Conservation (phyloP, 257 asterid genomes). For the Solanum sitiens region DNA sequence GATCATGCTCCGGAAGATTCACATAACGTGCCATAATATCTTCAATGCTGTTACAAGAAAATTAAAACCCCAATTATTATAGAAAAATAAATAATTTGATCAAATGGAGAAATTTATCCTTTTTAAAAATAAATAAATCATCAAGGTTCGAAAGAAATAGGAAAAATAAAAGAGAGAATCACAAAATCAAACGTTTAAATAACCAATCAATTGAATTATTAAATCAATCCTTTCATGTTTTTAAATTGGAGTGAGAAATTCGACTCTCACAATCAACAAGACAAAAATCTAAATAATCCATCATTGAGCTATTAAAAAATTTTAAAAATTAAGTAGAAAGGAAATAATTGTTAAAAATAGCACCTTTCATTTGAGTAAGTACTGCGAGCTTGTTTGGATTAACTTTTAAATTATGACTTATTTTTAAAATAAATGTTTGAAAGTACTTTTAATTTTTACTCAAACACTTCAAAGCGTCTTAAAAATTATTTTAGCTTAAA, state of each 20-base stretch:
- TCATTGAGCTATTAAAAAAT: too few relatives aligned
- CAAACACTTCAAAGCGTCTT: fast-evolving
- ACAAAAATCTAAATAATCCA: too few relatives aligned
- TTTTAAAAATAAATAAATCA: too few relatives aligned
- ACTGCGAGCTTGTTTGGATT: too few relatives aligned
- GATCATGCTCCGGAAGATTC: conserved; percentile 80
- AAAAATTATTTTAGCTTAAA: too few relatives aligned
- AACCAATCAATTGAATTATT: neutral
- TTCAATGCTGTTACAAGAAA: conserved; percentile 42
- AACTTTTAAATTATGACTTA: too few relatives aligned
- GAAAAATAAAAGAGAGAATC: too few relatives aligned
- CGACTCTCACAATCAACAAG: neutral
- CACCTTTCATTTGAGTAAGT: neutral
- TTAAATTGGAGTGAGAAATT: too few relatives aligned
- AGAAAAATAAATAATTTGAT: neutral
- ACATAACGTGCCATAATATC: conserved; percentile 61
- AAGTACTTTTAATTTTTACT: fast-evolving
- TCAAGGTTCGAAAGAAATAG: neutral
- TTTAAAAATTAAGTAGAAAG: too few relatives aligned
- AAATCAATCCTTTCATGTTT: neutral
- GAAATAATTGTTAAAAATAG: too few relatives aligned
- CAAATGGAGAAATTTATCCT: neutral
- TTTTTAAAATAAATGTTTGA: too few relatives aligned
- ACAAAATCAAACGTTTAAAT: too few relatives aligned
- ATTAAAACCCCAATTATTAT: neutral